Base-by-base conservation (phyloP, 176 grass and related monocot genomes). In the Musa itinerans region DNA sequence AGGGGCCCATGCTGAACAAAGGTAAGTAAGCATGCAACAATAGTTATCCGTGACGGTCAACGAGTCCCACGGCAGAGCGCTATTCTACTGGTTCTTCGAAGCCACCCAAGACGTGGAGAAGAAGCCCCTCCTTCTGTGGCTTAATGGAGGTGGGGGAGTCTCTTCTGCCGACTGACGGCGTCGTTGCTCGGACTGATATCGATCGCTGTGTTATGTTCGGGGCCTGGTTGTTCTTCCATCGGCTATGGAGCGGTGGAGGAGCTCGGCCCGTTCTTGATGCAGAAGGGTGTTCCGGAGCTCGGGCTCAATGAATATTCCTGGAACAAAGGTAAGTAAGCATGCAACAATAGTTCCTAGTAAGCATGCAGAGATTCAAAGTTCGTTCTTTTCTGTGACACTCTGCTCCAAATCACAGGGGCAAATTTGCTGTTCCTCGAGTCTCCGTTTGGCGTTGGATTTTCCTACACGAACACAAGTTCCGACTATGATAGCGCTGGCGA, bases 71-170 rank as follows among this genome's bases (percentile, higher is more conserved):
- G 93, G 93, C 43, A 85, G 90, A 26, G 93, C 93, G 17, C 90
- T 97, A 79, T 97, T 97, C 83, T 97, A 97, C 83, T 97, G 90
- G 93, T 90, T 97, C 87, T 97, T 97, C 83, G 93, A 97, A 81
- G 85, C 90, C 69, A 73, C 77, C 19, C 13, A 66, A 20, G 65
- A 75, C 25, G 73, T 74, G 50, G 77, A 63, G 73, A 90, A 87
- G 79, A 90, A 92, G 79, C 90, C 90, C 54, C 82, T 96, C n/a
- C 68, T 96, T 15, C 92, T 96, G 65, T 92, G 92, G 92, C 82
- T 96, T 63, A 96, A 96, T 87, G 92, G 89, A 79, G 92, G 92
- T 96, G 4, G 29, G 29, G 4, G 29, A 34, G 29, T 34, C 29
- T 34, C 29, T 34, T 34, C 29, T 5, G 29, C 29, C 23, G 4